Evolutionary conservation across 1,284 basidiomycete species (phyloP).

Genomic region (Gymnopus androsaceus): DNA sequence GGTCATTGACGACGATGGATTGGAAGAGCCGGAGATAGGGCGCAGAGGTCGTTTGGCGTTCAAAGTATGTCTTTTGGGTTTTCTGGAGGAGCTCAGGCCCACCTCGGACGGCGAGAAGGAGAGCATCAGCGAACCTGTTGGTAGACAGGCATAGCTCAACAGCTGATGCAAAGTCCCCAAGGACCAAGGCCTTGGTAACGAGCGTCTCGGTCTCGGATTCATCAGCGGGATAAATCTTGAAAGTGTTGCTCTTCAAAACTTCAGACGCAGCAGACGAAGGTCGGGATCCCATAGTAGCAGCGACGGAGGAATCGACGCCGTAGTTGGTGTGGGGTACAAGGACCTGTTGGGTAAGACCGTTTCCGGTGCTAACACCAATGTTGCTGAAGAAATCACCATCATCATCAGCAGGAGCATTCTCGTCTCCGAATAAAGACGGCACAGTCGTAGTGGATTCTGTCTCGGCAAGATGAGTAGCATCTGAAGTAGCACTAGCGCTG

Average conservation of each 20-base stretch:
- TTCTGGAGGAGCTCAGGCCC: slow-evolving; percentile 86
- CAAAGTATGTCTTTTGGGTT: slow-evolving; percentile 95
- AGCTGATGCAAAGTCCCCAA: slow-evolving; percentile 93
- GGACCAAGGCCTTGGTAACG: slow-evolving; percentile 90
- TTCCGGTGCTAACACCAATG: slow-evolving; percentile 60
- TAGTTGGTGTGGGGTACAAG: slow-evolving; percentile 80
- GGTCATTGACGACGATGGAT: slow-evolving; percentile 91
- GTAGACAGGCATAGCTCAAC: slow-evolving; percentile 90
- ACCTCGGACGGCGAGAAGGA: slow-evolving; percentile 90
- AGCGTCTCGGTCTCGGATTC: slow-evolving; percentile 89
- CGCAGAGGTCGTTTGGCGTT: slow-evolving; percentile 71
- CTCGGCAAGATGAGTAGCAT: slow-evolving; percentile 58
- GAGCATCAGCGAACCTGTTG: slow-evolving; percentile 92
- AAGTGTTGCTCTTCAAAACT: slow-evolving; percentile 72
- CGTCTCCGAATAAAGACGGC: slow-evolving; percentile 88
- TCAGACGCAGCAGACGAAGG: slow-evolving; percentile 86
- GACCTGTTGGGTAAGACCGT: slow-evolving; percentile 56
- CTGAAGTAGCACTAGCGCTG: slow-evolving; percentile 64
- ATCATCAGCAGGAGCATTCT: slow-evolving; percentile 58
- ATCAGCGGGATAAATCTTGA: slow-evolving; percentile 89
- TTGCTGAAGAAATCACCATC: slow-evolving; percentile 88
- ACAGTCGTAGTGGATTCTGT: slow-evolving; percentile 80
- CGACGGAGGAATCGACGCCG: slow-evolving; percentile 82
- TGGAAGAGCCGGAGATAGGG: slow-evolving; percentile 96
- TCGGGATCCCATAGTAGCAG: slow-evolving; percentile 86